phyloP scores from a whole-genome alignment of 805 yeast genomes.

The Saccharomycopsis javanensis region DNA sequence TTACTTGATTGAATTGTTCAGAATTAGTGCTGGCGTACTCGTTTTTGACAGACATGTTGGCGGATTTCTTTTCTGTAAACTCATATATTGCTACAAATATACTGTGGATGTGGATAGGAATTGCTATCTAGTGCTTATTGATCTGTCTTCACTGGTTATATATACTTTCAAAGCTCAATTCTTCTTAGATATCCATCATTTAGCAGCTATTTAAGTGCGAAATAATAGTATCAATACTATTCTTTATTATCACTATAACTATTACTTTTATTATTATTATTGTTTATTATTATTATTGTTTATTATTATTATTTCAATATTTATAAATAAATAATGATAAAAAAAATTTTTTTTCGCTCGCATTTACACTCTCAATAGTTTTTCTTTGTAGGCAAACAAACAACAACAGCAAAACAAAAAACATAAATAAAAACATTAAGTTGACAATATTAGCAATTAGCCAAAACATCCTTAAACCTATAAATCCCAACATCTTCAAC shows the following conservation, averaged over 20 bases:
- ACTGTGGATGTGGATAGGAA: no score
- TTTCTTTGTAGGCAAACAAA: background rate
- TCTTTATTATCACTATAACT: no score
- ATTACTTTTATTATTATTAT: no score
- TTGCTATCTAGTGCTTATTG: background rate
- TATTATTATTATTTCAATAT: background rate
- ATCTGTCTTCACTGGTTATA: background rate
- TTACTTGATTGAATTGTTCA: background rate
- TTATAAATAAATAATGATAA: background rate
- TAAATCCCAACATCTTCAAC: background rate
- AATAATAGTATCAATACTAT: no score
- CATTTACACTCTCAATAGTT: background rate
- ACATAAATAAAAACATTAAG: background rate
- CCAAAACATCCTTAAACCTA: background rate
- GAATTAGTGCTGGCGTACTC: background rate
- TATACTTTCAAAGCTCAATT: background rate
- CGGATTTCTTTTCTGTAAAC: background rate
- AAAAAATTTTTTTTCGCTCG: background rate
- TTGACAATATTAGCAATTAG: background rate
- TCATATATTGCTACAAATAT: background rate
- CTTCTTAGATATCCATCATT: no score
- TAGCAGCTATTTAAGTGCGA: no score
- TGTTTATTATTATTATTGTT: no score
- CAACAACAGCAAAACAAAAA: conserved; percentile 3
- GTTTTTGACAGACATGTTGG: background rate